Base-by-base conservation (phyloP, 1,284 basidiomycete species). In the Nidula niveotomentosa region DNA sequence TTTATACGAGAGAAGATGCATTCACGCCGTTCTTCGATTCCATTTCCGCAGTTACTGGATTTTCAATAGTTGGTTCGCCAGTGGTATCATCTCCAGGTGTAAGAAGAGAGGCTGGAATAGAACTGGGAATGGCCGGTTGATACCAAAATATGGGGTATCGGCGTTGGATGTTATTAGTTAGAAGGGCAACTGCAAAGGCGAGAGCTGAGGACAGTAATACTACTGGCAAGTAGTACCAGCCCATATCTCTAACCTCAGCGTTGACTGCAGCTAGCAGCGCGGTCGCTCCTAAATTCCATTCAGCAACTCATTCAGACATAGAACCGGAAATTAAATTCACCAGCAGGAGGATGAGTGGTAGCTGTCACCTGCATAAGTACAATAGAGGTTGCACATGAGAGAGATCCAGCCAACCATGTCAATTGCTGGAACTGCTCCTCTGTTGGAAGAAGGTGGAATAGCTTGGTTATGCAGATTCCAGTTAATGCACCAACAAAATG, bases 321-420 rank as follows among this genome's bases (percentile, higher is more conserved):
- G 10, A 15, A 12, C 3, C 37, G 15, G 10, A 15, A 47, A 23
- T 13, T 10, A 23, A 23, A 23, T 55, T 72, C 72, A 62, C 84
- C 86, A 37, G 80, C 85, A 6, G 86, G 86, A 4, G 85, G 86
- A 63, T 88, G 85, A 1, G 78, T 78, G 0, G 82, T 84, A 1
- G 71, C 70, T 1, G 84, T 83, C 35, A 86, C 70, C 61, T 85
- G 76, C 80, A 83, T 84, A 2, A 75, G 66, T 3, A 83, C 76
- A 35, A 85, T 66, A 15, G 83, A 65, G 8, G 74, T 64, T 0
- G 83, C 79, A 59, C 81, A 80, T 1, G 78, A 70, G 5, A 87
- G 67, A 0, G 81, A 83, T 2, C 76, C 85, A 48, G 80, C 80
- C 17, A 86, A 68, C 81, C 84, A 87, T 39, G 74, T 63, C 8